These are phyloP conservation scores for Vigna angularis DNA, from an alignment of 306 rosid genomes.

Conservation along the genomic window DNA sequence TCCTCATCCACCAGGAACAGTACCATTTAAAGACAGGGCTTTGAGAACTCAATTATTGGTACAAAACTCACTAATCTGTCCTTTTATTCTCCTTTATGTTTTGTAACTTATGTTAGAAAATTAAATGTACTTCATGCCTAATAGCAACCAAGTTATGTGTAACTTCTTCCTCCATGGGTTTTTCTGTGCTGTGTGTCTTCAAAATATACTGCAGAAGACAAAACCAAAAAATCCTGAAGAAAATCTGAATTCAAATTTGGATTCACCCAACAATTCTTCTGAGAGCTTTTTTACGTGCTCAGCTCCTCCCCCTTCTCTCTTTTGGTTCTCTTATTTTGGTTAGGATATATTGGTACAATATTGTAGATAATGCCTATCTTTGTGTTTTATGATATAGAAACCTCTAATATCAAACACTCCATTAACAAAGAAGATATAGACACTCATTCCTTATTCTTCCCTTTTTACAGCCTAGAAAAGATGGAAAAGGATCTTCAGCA, in stretches of 20 bases:
- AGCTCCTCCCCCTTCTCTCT: neutral
- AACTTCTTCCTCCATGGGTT: neutral
- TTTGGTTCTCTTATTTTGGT: constrained; percentile 17
- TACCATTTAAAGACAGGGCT: constrained; percentile 66
- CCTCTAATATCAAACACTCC: neutral
- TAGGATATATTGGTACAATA: neutral
- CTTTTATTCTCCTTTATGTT: neutral
- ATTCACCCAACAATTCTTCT: constrained; percentile 12
- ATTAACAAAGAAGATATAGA: neutral
- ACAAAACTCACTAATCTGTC: constrained; percentile 15
- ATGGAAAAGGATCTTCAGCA: constrained; percentile 59
- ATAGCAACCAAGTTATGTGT: constrained; percentile 1
- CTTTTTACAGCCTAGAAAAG: constrained; percentile 65
- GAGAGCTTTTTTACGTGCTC: neutral
- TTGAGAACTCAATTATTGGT: constrained; percentile 76
- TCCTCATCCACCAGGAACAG: constrained; percentile 77
- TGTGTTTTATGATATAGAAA: constrained; percentile 27
- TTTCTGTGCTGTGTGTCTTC: too few relatives aligned
- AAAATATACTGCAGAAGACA: too few relatives aligned
- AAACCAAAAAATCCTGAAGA: too few relatives aligned
- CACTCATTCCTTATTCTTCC: constrained; percentile 16
- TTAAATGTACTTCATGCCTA: constrained; percentile 3
- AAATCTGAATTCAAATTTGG: too few relatives aligned
- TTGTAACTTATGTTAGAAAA: constrained; percentile 3
- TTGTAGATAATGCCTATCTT: constrained; percentile 8